Conservation (phyloP, 148 eudicot genomes). For the Rhododendron ferrugineum region DNA sequence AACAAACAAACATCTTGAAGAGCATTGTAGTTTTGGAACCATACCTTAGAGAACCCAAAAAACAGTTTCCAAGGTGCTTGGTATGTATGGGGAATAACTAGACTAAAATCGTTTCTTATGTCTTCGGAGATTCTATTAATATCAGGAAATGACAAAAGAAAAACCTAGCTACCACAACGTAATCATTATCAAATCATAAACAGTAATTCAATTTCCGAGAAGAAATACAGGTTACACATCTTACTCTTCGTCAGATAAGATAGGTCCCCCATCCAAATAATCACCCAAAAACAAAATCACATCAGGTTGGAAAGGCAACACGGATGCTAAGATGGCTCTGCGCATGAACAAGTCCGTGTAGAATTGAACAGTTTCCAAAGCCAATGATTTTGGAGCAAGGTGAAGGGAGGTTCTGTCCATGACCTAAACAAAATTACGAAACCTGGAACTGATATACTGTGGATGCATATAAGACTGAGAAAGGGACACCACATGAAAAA, state of each 20-base stretch:
- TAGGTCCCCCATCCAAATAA: conserved; percentile 81
- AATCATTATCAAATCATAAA: neutral
- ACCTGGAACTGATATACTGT: conserved; percentile 1
- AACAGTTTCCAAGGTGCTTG: neutral
- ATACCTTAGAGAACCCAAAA: neutral
- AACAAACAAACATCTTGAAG: neutral
- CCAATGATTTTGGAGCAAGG: conserved; percentile 70
- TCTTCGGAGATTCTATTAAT: neutral
- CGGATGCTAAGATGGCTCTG: conserved; percentile 66
- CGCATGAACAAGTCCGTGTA: conserved; percentile 91
- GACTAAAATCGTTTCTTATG: neutral
- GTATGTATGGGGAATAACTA: neutral
- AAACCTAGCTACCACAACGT: neutral
- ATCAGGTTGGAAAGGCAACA: conserved; percentile 77
- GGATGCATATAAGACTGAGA: neutral
- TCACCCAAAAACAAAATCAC: conserved; percentile 81
- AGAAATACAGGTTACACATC: conserved; percentile 18
- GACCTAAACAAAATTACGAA: conserved; percentile 38
- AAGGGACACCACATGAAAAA: neutral
- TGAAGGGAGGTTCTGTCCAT: conserved; percentile 79
- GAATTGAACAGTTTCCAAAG: conserved; percentile 68
- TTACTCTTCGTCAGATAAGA: conserved; percentile 74
- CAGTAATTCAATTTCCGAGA: neutral
- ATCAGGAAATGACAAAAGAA: neutral
- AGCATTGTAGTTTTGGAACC: neutral